Conservation (phyloP, 176 grass and related monocot species). For the Musa beccarii region DNA sequence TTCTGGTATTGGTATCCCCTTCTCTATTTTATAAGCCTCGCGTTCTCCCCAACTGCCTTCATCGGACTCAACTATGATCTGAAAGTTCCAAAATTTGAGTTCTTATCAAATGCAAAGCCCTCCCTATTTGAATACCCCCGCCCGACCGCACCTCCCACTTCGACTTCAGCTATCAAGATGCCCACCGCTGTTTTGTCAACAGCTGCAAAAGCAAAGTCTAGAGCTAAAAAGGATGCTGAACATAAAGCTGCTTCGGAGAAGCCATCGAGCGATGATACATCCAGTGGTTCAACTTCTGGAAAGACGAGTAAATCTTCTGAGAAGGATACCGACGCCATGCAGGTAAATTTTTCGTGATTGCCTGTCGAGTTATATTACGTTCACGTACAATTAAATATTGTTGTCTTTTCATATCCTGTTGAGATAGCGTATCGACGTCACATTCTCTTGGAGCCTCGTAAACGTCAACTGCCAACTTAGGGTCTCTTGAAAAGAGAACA, state of each 20-base stretch:
- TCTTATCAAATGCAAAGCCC: conserved; percentile 84
- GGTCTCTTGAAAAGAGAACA: too few species aligned
- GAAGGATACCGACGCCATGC: conserved; percentile 78
- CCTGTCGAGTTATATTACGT: neutral
- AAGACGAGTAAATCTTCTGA: conserved; percentile 53
- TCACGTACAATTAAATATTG: too few species aligned
- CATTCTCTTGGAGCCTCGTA: too few species aligned
- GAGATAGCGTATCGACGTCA: too few species aligned
- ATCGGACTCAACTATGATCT: conserved; percentile 92
- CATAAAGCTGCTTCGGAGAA: conserved; percentile 76
- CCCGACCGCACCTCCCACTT: conserved; percentile 58
- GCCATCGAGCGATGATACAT: conserved; percentile 33
- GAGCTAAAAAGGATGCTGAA: conserved; percentile 91
- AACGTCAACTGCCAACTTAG: too few species aligned
- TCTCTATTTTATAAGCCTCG: conserved; percentile 79
- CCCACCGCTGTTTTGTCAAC: conserved; percentile 92
- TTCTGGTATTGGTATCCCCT: conserved; percentile 99
- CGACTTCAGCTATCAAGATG: conserved; percentile 62
- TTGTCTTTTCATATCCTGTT: too few species aligned
- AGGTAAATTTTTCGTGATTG: conserved; percentile 35
- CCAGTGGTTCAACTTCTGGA: conserved; percentile 34
- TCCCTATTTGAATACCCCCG: conserved; percentile 89
- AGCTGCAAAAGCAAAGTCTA: conserved; percentile 86
- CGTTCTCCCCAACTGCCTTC: conserved; percentile 87
- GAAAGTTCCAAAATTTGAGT: conserved; percentile 95